Conservation (phyloP, 768 basidiomycete species). For the Serendipita sp. region DNA sequence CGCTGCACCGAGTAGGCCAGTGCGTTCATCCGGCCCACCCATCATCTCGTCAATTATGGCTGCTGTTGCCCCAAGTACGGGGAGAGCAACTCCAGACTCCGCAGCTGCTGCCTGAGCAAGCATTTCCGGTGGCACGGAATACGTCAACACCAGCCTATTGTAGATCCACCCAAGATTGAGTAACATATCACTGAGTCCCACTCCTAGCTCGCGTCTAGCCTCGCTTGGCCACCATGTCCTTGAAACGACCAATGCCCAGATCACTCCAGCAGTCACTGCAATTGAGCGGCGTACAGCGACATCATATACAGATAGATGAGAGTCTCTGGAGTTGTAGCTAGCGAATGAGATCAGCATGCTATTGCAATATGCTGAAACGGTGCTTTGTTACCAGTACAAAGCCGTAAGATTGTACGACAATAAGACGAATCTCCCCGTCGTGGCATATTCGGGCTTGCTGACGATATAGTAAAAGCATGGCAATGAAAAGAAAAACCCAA, state of each 20-base stretch:
- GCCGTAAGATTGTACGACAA: conserved; percentile 77
- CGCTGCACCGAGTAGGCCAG: conserved; percentile 17
- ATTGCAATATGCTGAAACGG: conserved; percentile 9
- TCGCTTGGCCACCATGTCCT: conserved; percentile 94
- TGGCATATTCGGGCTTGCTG: conserved; percentile 55
- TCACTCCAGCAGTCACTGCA: conserved; percentile 68
- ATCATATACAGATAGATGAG: conserved; percentile 40
- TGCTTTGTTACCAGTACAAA: conserved; percentile 23
- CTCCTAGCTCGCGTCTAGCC: conserved; percentile 72
- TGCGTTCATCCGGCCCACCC: conserved; percentile 20
- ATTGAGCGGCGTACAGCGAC: conserved; percentile 65
- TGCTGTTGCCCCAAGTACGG: neutral
- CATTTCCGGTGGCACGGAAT: conserved; percentile 50
- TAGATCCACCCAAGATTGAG: conserved; percentile 91
- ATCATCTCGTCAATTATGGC: neutral
- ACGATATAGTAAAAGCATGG: conserved; percentile 91
- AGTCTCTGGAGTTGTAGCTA: conserved; percentile 66
- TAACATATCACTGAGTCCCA: conserved; percentile 84
- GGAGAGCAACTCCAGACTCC: neutral
- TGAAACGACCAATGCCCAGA: conserved; percentile 81
- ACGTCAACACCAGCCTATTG: conserved; percentile 74
- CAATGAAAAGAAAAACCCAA: conserved; percentile 78
- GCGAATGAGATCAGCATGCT: conserved; percentile 21
- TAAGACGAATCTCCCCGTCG: conserved; percentile 63
- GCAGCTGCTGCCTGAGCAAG: neutral